These are phyloP conservation scores for Quercus wislizeni DNA, from an alignment of 306 rosid species.

Conservation along the genomic window DNA sequence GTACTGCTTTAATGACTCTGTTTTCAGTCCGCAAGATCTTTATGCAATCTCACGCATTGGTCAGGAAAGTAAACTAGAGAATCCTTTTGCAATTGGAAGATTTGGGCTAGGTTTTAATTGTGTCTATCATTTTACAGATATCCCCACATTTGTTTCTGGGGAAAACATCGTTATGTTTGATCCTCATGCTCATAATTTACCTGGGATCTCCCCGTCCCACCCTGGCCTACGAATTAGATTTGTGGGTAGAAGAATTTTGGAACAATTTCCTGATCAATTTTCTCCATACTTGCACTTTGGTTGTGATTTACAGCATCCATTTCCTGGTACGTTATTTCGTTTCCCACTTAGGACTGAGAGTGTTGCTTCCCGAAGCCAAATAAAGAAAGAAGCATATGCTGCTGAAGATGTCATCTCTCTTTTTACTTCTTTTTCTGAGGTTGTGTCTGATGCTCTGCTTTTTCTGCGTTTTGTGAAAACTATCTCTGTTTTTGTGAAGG, in stretches of 20 bases:
- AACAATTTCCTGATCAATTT: constrained; percentile 97
- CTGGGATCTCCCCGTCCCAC: constrained; percentile 98
- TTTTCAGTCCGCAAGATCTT: constrained; percentile 92
- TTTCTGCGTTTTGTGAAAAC: constrained; percentile 78
- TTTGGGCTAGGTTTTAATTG: constrained; percentile 97
- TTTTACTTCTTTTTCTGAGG: constrained; percentile 71
- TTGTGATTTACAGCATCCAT: constrained; percentile 80
- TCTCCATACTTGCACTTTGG: constrained; percentile 92
- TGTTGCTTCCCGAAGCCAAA: constrained; percentile 91
- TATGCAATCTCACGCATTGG: constrained; percentile 99
- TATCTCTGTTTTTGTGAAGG: constrained; percentile 79
- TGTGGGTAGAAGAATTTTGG: constrained; percentile 83
- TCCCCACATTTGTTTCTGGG: constrained; percentile 95
- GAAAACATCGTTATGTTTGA: constrained; percentile 95
- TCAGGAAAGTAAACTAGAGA: constrained; percentile 98
- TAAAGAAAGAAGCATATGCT: constrained; percentile 83
- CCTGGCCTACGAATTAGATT: constrained; percentile 92
- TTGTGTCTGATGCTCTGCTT: constrained; percentile 85
- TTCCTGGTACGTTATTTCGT: constrained; percentile 94
- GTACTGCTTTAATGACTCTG: constrained; percentile 87
- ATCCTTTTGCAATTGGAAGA: constrained; percentile 96
- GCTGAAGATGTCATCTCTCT: constrained; percentile 85
- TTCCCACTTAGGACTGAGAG: constrained; percentile 83
- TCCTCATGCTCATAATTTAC: constrained; percentile 90
- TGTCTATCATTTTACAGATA: constrained; percentile 96